Percentiles rank a stretch among this genome's conserved stretches.
Conservation (phyloP, 1,139 yeast genomes). For the Blastobotrys malaysiensis region DNA sequence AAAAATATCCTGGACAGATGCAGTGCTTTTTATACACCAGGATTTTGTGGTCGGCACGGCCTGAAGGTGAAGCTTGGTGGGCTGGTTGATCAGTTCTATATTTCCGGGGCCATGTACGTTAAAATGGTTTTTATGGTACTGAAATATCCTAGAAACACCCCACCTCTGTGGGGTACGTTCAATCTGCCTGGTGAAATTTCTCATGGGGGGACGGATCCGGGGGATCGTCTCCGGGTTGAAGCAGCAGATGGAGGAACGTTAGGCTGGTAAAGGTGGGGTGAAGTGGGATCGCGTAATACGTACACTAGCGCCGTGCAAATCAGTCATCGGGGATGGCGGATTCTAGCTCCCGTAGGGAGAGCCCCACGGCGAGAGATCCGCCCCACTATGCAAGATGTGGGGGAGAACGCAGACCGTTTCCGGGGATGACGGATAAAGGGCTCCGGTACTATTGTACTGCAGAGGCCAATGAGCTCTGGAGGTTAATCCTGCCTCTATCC, state of each 20-base stretch:
- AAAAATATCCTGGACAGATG: neutral
- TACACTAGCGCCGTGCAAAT: neutral
- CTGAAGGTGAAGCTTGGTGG: neutral
- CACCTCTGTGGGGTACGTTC: neutral
- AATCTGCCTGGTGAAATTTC: neutral
- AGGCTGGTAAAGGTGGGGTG: too few species aligned
- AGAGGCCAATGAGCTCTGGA: too few species aligned
- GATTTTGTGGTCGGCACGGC: neutral
- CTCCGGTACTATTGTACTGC: too few species aligned
- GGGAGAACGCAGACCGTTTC: too few species aligned
- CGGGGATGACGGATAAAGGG: neutral
- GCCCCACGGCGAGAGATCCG: too few species aligned
- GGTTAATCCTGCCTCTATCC: too few species aligned
- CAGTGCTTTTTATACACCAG: neutral
- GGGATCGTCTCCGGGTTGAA: neutral
- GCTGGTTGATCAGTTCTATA: neutral
- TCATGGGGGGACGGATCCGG: neutral
- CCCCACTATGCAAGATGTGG: too few species aligned
- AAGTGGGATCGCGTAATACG: too few species aligned
- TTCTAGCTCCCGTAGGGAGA: too few species aligned
- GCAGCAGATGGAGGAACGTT: neutral
- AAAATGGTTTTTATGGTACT: too few species aligned
- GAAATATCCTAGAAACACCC: too few species aligned
- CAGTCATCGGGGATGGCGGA: neutral
- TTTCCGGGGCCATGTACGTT: neutral